Percentiles rank a stretch among this genome's conserved stretches.
Conservation (phyloP, 2,329 filamentous ascomycete genomes). For the Fusarium sp. region DNA sequence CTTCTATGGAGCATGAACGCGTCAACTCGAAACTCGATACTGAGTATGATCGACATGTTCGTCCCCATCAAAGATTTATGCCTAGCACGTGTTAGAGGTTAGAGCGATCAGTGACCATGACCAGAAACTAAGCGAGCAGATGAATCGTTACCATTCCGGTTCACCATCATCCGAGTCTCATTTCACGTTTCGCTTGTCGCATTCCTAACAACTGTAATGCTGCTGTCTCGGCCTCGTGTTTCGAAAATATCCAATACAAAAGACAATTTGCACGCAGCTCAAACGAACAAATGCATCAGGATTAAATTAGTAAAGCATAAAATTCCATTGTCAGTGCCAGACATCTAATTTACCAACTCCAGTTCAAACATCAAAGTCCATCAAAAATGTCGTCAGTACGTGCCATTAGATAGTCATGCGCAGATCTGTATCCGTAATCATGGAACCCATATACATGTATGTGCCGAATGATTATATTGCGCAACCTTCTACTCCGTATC, state of each 20-base stretch:
- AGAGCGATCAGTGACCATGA: slow-evolving; percentile 14
- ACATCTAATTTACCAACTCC: slow-evolving; percentile 31
- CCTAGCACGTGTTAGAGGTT: slow-evolving; percentile 16
- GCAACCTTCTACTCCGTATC: slow-evolving; percentile 14
- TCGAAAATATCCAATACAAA: slow-evolving; percentile 7
- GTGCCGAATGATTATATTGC: slow-evolving; percentile 8
- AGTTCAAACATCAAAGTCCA: neutral
- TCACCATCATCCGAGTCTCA: slow-evolving; percentile 36
- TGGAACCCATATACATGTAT: slow-evolving; percentile 15
- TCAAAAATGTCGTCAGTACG: slow-evolving; percentile 11
- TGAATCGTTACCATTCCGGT: slow-evolving; percentile 28
- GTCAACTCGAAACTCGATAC: slow-evolving; percentile 37
- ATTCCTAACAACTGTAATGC: slow-evolving; percentile 5
- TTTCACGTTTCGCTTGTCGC: slow-evolving; percentile 25
- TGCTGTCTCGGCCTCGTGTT: slow-evolving; percentile 17
- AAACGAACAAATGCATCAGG: slow-evolving; percentile 12
- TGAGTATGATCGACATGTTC: slow-evolving; percentile 32
- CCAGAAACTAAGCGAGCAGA: neutral
- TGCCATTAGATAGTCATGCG: slow-evolving; percentile 21
- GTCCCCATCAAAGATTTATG: slow-evolving; percentile 18
- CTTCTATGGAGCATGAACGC: slow-evolving; percentile 33
- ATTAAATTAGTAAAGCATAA: slow-evolving; percentile 21
- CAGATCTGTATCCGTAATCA: slow-evolving; percentile 27
- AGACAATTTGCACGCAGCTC: neutral
- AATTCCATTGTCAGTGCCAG: slow-evolving; percentile 27